Percentiles rank a stretch among this genome's conserved stretches.
phyloP scores from a whole-genome alignment of 2,329 filamentous ascomycete species.

The Sporothrix dimorphospora region DNA sequence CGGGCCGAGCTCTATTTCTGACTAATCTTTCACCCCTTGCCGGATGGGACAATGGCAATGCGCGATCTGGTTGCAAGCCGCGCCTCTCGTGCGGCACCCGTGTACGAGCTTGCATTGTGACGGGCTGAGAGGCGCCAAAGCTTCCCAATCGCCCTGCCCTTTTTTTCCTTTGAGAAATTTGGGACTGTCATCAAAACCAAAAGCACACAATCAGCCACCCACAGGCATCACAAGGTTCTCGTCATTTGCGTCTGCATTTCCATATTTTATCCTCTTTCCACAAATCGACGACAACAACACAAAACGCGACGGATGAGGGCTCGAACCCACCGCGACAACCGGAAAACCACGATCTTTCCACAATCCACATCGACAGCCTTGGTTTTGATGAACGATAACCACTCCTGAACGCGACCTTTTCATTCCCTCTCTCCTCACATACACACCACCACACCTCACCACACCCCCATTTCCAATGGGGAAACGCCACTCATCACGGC shows the following conservation, averaged over 20 bases:
- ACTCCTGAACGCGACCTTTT: neutral
- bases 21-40: constrained; percentile 18
- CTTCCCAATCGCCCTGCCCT: neutral
- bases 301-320: constrained; percentile 16
- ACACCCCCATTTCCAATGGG: constrained; percentile 32
- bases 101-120: constrained; percentile 20
- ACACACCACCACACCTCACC: neutral
- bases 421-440: neutral
- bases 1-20: neutral
- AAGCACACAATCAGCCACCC: neutral
- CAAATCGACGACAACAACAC: neutral
- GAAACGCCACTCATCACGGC: constrained; percentile 40
- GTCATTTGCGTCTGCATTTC: neutral
- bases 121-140: neutral
- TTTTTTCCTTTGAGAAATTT: neutral
- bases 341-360: neutral
- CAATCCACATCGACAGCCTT: neutral
- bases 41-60: constrained; percentile 16
- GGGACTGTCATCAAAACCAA: neutral
- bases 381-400: neutral
- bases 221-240: neutral
- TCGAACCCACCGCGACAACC: neutral
- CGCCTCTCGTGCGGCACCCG: constrained; percentile 14
- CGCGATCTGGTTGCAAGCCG: constrained; percentile 28
- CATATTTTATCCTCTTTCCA: neutral